These are phyloP conservation scores for Pseudogymnoascus sp. DNA, from an alignment of 2,329 filamentous ascomycete genomes.

Conservation along the genomic window DNA sequence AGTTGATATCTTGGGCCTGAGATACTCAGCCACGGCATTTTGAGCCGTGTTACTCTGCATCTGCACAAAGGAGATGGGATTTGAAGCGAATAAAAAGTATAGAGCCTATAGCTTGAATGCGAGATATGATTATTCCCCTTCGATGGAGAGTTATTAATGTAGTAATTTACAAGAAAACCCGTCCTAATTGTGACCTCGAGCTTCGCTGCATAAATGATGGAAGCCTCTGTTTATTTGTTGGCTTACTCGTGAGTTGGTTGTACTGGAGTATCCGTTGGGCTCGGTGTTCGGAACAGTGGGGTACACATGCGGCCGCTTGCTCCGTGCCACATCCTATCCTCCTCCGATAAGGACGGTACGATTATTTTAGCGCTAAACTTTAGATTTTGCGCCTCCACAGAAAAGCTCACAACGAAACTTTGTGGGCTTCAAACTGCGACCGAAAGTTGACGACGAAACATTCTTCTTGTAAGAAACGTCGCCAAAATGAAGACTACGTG, in stretches of 20 bases:
- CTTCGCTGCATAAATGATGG: background rate
- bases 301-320: conserved; percentile 1
- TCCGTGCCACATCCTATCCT: background rate
- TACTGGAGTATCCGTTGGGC: background rate
- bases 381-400: conserved; percentile 10
- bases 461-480: conserved; percentile 6
- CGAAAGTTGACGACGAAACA: conserved; percentile 7
- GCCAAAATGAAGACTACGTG: conserved; percentile 52
- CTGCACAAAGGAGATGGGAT: background rate
- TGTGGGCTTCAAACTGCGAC: conserved; percentile 8
- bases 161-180: background rate
- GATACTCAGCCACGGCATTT: background rate
- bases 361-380: conserved; percentile 10
- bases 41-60: background rate
- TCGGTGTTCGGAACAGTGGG: background rate
- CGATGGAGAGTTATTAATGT: background rate
- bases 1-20: background rate
- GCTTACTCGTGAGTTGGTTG: background rate
- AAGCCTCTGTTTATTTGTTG: background rate
- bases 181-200: background rate
- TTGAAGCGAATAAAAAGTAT: background rate
- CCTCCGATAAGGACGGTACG: conserved; percentile 7
- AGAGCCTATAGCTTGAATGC: background rate
- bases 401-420: conserved; percentile 8
- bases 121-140: background rate